phyloP scores from a whole-genome alignment of 1,139 yeast species.

The Kodamaea arcana region DNA sequence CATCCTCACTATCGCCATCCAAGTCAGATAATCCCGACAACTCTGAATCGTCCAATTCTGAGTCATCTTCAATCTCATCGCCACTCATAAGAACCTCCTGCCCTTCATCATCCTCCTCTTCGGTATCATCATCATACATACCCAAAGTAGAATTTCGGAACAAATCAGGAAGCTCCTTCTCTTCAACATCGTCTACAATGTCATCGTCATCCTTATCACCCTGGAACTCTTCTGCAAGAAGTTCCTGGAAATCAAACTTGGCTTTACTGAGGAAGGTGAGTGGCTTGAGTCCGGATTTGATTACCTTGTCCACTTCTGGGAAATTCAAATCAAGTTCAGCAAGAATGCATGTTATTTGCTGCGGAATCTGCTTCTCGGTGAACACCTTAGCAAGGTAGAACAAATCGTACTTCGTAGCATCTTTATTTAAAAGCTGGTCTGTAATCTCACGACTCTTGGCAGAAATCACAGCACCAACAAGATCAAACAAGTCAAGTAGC shows the following conservation, averaged over 20 bases:
- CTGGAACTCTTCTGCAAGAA: constrained; percentile 47
- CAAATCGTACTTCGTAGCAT: constrained; percentile 52
- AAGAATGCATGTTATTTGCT: constrained; percentile 52
- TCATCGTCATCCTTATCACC: constrained; percentile 53
- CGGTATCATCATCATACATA: constrained; percentile 85
- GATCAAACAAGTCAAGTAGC: constrained; percentile 53
- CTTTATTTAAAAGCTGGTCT: constrained; percentile 44
- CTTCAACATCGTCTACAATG: constrained; percentile 51
- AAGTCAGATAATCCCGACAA: constrained; percentile 27
- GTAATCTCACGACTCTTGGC: constrained; percentile 39
- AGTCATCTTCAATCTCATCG: constrained; percentile 27
- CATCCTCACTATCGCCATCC: constrained; percentile 18
- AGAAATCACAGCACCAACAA: constrained; percentile 43
- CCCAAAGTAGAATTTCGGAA: constrained; percentile 87
- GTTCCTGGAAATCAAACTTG: constrained; percentile 54
- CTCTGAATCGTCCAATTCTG: constrained; percentile 10
- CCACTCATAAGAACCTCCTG: constrained; percentile 36
- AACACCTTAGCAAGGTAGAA: constrained; percentile 59
- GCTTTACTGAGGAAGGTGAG: constrained; percentile 59
- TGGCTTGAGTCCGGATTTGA: constrained; percentile 56
- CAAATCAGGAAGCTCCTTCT: constrained; percentile 74
- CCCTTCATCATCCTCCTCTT: constrained; percentile 36
- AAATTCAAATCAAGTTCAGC: constrained; percentile 67
- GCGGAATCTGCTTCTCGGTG: constrained; percentile 62
- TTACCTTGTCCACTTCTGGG: constrained; percentile 59